Percentiles rank a stretch among this genome's conserved stretches.
phyloP scores from a whole-genome alignment of 2,329 filamentous ascomycete genomes.

The Fusarium buharicum region DNA sequence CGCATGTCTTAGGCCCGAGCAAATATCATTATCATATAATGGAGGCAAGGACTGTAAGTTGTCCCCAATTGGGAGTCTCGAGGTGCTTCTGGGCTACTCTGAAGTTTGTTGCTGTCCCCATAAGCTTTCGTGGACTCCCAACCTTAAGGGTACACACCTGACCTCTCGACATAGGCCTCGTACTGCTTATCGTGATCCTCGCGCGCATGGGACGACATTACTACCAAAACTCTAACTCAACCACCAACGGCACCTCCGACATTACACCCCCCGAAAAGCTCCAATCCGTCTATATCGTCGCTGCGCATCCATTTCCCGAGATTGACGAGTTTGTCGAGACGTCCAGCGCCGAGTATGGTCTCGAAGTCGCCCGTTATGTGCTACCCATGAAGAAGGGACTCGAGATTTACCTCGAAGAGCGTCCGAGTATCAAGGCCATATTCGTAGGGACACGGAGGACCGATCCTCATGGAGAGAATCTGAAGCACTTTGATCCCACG shows the following conservation, averaged over 20 bases:
- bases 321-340: slow-evolving; percentile 84
- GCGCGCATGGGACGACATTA: slow-evolving; percentile 63
- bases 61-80: neutral
- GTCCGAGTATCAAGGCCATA: slow-evolving; percentile 70
- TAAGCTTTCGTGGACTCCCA: neutral
- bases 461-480: slow-evolving; percentile 83
- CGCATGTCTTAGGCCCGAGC: slow-evolving; percentile 66
- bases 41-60: slow-evolving; percentile 85
- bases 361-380: slow-evolving; percentile 79
- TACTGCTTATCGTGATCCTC: slow-evolving; percentile 88
- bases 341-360: slow-evolving; percentile 75
- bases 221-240: slow-evolving; percentile 41
- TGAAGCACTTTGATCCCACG: slow-evolving; percentile 87
- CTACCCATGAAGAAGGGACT: slow-evolving; percentile 85
- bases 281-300: slow-evolving; percentile 89
- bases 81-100: no score
- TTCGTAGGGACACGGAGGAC: slow-evolving; percentile 79
- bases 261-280: slow-evolving; percentile 59
- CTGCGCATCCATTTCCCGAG: slow-evolving; percentile 82
- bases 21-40: slow-evolving; percentile 94
- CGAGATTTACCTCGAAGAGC: slow-evolving; percentile 75
- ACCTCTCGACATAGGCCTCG: slow-evolving; percentile 64
- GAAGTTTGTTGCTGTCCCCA: fast-evolving
- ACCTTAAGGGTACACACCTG: neutral
- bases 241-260: slow-evolving; percentile 33